Evolutionary conservation across 495 filamentous ascomycete species (phyloP), one percentile per base, ranked within the genome.

Genomic region (Penicillium antarcticum): DNA sequence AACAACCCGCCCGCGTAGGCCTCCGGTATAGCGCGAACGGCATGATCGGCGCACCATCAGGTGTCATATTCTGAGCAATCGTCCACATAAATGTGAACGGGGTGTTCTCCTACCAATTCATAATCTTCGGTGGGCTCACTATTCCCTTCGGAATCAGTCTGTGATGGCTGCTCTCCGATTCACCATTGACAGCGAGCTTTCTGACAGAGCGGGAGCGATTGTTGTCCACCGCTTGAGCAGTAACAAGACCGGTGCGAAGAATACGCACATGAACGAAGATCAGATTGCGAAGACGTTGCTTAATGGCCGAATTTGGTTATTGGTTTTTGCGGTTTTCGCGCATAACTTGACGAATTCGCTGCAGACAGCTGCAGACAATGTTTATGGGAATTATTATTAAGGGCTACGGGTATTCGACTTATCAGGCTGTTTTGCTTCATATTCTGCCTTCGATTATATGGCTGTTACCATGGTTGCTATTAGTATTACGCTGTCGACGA

Each of bases 371-470:
- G 72, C 85, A 21, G 74, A 69, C 23, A 85, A 84, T 49, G 86
- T 85, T 67, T 85, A 83, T 69, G 77, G 71, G 32, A 53, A 55
- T 40, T 10, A 35, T 58, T 16, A 58, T 62, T 43, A 43, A 52
- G 16, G 43, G 16, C 42, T 71, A 69, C 37, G 65, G 68, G 13
- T 69, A 64, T 61, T 82, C 79, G 4, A 55, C 79, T 7, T 71
- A 82, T 12, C 63, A 83, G 54, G 76, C 74, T 4, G 70, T 85
- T 9, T 75, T 86, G 9, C 75, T 83, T 43, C 80, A 78, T 34
- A 78, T 76, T 2, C 83, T 82, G 1, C 76, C 72, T 13, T 81
- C 81, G 2, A 77, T 71, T 5, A 65, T 5, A 82, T 84, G 58
- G 67, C 85, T 7, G 70, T 83, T 18, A 64, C 70, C 2, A 68